A percentile compares a stretch with the other conserved stretches of the same genome.
phyloP scores from a whole-genome alignment of 768 basidiomycete genomes.

The Scleroderma bovista region DNA sequence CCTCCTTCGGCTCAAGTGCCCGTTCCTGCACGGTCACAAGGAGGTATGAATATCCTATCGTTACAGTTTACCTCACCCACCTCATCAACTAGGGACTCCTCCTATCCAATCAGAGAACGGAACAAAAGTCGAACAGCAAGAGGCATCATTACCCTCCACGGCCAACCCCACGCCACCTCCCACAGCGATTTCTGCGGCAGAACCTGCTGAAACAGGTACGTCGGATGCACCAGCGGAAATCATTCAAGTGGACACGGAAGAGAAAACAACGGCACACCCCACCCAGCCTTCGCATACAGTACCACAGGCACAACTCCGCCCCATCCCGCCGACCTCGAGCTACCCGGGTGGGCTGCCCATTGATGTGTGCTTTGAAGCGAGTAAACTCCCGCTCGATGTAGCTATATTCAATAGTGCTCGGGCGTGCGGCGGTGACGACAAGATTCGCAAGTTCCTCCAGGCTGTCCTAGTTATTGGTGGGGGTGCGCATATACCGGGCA shows the following conservation, averaged over 20 bases:
- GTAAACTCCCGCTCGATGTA: slow-evolving; percentile 86
- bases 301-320: slow-evolving; percentile 11
- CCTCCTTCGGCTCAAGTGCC: slow-evolving; percentile 19
- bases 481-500: slow-evolving; percentile 71
- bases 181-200: slow-evolving; percentile 4
- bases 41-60: slow-evolving; percentile 15
- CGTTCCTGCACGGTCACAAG: slow-evolving; percentile 19
- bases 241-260: slow-evolving; percentile 46
- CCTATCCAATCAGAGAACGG: slow-evolving; percentile 17
- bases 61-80: not conserved
- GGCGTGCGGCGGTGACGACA: slow-evolving; percentile 84
- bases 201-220: slow-evolving; percentile 14
- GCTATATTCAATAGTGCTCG: slow-evolving; percentile 90
- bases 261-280: slow-evolving; percentile 25
- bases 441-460: slow-evolving; percentile 83
- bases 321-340: slow-evolving; percentile 23
- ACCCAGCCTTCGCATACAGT: slow-evolving; percentile 22
- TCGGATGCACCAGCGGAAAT: slow-evolving; percentile 37
- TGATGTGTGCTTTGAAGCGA: slow-evolving; percentile 80
- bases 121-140: slow-evolving; percentile 31
- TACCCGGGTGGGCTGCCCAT: slow-evolving; percentile 48
- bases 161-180: slow-evolving; percentile 29
- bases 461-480: slow-evolving; percentile 88
- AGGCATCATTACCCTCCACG: slow-evolving; percentile 27
- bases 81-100: slow-evolving; percentile 15